Percentiles rank a stretch among this genome's conserved stretches.
Evolutionary conservation across 495 filamentous ascomycete genomes (phyloP).

Genomic region (Sordaria brevicollis): DNA sequence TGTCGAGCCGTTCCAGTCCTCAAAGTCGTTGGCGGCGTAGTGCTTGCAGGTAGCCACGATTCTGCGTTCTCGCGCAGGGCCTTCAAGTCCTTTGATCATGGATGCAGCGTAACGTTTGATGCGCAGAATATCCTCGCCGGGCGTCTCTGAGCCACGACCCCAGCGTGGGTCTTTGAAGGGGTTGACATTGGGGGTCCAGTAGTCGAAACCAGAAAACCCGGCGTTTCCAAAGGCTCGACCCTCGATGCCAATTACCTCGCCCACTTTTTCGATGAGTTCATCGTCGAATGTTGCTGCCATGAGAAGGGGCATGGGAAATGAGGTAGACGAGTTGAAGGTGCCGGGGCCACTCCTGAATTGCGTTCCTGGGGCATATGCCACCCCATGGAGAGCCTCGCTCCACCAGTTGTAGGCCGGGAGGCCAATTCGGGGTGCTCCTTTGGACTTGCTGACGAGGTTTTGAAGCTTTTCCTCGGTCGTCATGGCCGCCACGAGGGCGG

Average conservation of each 20-base stretch:
- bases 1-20: slow-evolving; percentile 9
- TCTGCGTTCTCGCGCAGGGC: background rate
- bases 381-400: slow-evolving; percentile 41
- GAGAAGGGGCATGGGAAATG: slow-evolving; percentile 35
- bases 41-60: slow-evolving; percentile 30
- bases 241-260: slow-evolving; percentile 43
- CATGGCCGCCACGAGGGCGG: slow-evolving; percentile 31
- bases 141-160: slow-evolving; percentile 22
- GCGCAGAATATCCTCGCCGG: slow-evolving; percentile 29
- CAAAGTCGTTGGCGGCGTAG: slow-evolving; percentile 32
- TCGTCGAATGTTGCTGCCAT: slow-evolving; percentile 39
- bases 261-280: slow-evolving; percentile 28
- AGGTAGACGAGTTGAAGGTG: slow-evolving; percentile 32
- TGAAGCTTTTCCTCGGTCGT: slow-evolving; percentile 30
- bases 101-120: slow-evolving; percentile 28
- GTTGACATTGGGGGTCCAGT: slow-evolving; percentile 3
- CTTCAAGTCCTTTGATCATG: slow-evolving; percentile 22
- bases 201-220: slow-evolving; percentile 47
- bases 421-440: slow-evolving; percentile 29
- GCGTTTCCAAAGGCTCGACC: slow-evolving; percentile 57
- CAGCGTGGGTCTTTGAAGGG: slow-evolving; percentile 32
- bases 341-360: slow-evolving; percentile 13
- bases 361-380: slow-evolving; percentile 26
- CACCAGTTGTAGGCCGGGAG: slow-evolving; percentile 39
- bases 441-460: slow-evolving; percentile 30